Conservation (phyloP, 768 basidiomycete species). For the Leucocoprinus sp. region DNA sequence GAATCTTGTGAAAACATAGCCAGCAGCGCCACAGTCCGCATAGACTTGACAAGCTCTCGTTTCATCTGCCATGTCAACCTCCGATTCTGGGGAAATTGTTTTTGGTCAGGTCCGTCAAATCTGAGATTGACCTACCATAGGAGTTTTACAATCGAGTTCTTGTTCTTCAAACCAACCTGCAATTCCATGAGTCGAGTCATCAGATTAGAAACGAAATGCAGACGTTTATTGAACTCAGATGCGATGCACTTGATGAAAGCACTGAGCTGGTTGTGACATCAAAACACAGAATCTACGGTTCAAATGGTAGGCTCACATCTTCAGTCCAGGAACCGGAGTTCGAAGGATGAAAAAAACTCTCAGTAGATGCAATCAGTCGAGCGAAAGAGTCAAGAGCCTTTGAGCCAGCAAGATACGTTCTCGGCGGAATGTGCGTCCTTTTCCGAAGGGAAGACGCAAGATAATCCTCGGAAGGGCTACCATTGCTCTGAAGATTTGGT, state of each 20-base stretch:
- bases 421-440: constrained; percentile 30
- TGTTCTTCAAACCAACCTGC: constrained; percentile 76
- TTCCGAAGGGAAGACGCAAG: constrained; percentile 52
- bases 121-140: constrained; percentile 30
- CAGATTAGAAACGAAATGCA: constrained; percentile 10
- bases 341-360: constrained; percentile 87
- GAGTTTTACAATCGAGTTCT: constrained; percentile 72
- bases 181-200: constrained; percentile 4
- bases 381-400: constrained; percentile 82
- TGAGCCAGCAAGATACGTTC: constrained; percentile 71
- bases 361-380: constrained; percentile 77
- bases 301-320: constrained; percentile 38
- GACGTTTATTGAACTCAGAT: constrained; percentile 80
- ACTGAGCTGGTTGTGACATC: constrained; percentile 40
- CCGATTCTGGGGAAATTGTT: constrained; percentile 40
- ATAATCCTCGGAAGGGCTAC: constrained; percentile 43
- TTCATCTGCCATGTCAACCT: constrained; percentile 73
- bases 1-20: constrained; percentile 86
- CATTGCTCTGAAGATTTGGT: constrained; percentile 30
- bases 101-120: not conserved
- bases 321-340: constrained; percentile 80
- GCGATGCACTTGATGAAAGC: constrained; percentile 82
- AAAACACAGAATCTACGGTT: not conserved
- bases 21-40: constrained; percentile 77
- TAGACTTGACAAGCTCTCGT: constrained; percentile 73